Base-by-base conservation (phyloP, 2,329 filamentous ascomycete genomes). In the Microcyclospora pomicola region DNA sequence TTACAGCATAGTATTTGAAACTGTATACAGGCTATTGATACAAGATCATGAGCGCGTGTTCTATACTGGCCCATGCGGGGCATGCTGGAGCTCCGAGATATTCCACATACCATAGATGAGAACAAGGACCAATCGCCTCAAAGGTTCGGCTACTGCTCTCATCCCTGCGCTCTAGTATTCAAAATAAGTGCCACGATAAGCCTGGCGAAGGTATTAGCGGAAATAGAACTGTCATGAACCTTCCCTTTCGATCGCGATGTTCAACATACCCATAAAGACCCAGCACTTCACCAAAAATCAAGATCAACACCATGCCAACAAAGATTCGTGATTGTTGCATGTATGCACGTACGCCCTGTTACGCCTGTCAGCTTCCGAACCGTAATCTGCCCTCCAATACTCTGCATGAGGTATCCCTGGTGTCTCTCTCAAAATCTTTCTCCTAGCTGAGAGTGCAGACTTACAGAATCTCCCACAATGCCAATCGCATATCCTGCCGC, bases 281-380 rank as follows among this genome's bases (percentile, higher is more conserved):
- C 59, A 98, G 61, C 13, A 98, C 91, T 70, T 98, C 91, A 40
- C 85, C 91, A 59, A 98, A 98, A 74, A 98, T 98, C 46, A 96
- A 73, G 51, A 96, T 96, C 53, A 98, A 67, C 34, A 98, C 88
- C 91, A 96, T 96, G 62, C 91, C 91, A 35, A 98, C 91, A 53
- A 95, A 98, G 49, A 98, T 82, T 46, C 88, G 76, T 35, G 83
- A 92, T 63, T 98, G 91, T 55, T 85, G 77, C 86, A 98, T 94
- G 67, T 92, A 96, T 40, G 86, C 79, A 52, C 91, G 78, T 37
- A 96, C 88, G 43, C 91, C 75, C 71, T 75, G 38, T 41, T 16
- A 28, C 9, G 27, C 28, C 34, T 19, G 31, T 39, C 30, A 39
- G 33, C 32, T 4, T 24, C 31, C 32, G 10, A 27, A 27, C 31